These are phyloP conservation scores for Apiosordaria backusii DNA, from an alignment of 495 filamentous ascomycete genomes.

Conservation along the genomic window DNA sequence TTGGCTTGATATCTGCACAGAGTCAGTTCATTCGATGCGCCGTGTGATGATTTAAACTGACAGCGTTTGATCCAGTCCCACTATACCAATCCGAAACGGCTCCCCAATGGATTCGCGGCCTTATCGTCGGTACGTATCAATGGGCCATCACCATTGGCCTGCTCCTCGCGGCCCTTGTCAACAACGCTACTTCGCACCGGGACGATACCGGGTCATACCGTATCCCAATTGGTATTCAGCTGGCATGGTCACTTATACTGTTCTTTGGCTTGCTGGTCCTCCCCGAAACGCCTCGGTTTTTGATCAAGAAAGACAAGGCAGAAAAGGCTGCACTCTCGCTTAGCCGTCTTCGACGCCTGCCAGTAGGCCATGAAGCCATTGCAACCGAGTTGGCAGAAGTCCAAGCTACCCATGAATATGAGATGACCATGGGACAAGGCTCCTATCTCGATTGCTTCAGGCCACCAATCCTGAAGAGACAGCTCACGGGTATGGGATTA, in stretches of 20 bases:
- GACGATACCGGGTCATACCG: slow-evolving; percentile 70
- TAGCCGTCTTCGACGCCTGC: slow-evolving; percentile 62
- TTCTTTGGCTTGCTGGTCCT: slow-evolving; percentile 67
- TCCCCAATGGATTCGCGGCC: slow-evolving; percentile 78
- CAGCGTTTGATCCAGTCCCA: slow-evolving; percentile 52
- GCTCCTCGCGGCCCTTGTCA: slow-evolving; percentile 71
- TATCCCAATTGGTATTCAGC: slow-evolving; percentile 78
- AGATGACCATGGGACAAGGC: slow-evolving; percentile 60
- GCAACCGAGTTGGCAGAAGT: slow-evolving; percentile 70
- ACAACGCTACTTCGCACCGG: slow-evolving; percentile 67
- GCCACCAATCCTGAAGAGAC: slow-evolving; percentile 58
- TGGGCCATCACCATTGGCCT: slow-evolving; percentile 80
- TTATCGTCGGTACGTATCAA: slow-evolving; percentile 78
- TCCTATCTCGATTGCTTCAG: slow-evolving; percentile 66
- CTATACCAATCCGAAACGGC: slow-evolving; percentile 84
- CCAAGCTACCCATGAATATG: slow-evolving; percentile 73
- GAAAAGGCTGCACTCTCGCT: slow-evolving; percentile 65
- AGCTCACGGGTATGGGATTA: slow-evolving; percentile 69
- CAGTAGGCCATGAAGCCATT: slow-evolving; percentile 60
- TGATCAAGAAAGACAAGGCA: slow-evolving; percentile 66
- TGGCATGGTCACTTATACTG: slow-evolving; percentile 75
- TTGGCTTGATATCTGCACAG: slow-evolving; percentile 78
- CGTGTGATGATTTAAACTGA: slow-evolving; percentile 53
- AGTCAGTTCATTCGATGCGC: too few species aligned
- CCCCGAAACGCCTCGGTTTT: slow-evolving; percentile 78